Evolutionary conservation across 176 grass and related monocot genomes (phyloP), one percentile per base, ranked within the genome.

Genomic region (Carex scoparia): DNA sequence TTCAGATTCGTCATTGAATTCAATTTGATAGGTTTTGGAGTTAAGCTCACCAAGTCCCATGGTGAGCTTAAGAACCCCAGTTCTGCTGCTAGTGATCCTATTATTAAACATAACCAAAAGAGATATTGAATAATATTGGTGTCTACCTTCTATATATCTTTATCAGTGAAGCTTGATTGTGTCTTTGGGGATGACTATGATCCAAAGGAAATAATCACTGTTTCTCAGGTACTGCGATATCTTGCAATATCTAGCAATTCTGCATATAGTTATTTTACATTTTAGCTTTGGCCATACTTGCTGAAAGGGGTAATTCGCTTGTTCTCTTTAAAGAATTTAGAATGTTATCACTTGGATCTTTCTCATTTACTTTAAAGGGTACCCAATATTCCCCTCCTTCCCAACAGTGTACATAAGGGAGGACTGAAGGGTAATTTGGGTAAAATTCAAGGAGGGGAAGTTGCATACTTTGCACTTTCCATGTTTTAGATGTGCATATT

Each of bases 151-250:
- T 87, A 16, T 74, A 28, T 84, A 53, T 86, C 79, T 74, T 79
- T 42, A 27, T 44, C 89, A 97, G 92, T 97, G 75, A 94, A 97
- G 78, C 90, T 97, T 75, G 95, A 97, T 68, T 97, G 92, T 90
- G 89, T 97, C 73, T 97, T 97, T 8, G 95, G 94, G 40, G 86
- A 82, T 67, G 95, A 97, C 66, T 91, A 92, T 58, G 92, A 89
- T 81, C 61, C 89, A 12, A 90, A 97, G 85, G 92, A 97, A 82
- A 88, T 97, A 58, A 93, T 89, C 38, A 88, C 84, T 11, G 82
- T 94, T 83, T 97, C 94, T 11, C 59, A 93, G 94, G 94, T 94
- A 92, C 59, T 86, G 79, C 64, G 53, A 18, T 64, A 54, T 16
- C 18, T 51, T 86, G 79, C 64, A 59, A 18, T 64, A 54, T 16